Percentiles rank a stretch among this genome's conserved stretches.
Conservation (phyloP, 2,329 filamentous ascomycete species). For the Ilyonectria destructans region DNA sequence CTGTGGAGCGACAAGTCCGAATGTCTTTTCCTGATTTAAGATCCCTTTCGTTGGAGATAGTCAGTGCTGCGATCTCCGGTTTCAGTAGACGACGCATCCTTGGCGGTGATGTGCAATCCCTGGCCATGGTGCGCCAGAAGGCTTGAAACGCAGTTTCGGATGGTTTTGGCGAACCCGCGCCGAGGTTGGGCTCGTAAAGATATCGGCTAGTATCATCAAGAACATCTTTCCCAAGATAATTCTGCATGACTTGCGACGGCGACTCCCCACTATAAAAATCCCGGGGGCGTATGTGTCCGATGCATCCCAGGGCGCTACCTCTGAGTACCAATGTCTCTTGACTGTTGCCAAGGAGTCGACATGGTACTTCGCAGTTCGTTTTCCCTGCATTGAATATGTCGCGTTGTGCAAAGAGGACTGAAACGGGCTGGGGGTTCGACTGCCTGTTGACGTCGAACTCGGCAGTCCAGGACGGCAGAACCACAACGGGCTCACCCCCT, state of each 20-base stretch:
- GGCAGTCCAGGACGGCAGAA: constrained; percentile 26
- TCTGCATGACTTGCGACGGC: too few relatives aligned
- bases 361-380: constrained; percentile 9
- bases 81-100: constrained; percentile 26
- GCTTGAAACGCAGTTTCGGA: constrained; percentile 19
- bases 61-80: constrained; percentile 11
- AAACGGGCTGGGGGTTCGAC: background rate
- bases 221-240: background rate
- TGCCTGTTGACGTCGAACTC: constrained; percentile 10
- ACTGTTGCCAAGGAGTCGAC: background rate
- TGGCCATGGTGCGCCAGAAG: constrained; percentile 29
- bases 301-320: constrained; percentile 2
- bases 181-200: background rate
- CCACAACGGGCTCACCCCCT: too few relatives aligned
- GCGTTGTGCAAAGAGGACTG: constrained; percentile 33
- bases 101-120: constrained; percentile 22
- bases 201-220: rapidly evolving
- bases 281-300: background rate
- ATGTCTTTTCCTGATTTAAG: background rate
- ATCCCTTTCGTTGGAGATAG: background rate
- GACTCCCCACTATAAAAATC: too few relatives aligned
- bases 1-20: background rate
- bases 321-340: background rate
- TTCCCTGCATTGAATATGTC: constrained; percentile 19
- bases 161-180: background rate